Conservation (phyloP, 2,329 filamentous ascomycete genomes). For the Botrytis pseudocinerea region DNA sequence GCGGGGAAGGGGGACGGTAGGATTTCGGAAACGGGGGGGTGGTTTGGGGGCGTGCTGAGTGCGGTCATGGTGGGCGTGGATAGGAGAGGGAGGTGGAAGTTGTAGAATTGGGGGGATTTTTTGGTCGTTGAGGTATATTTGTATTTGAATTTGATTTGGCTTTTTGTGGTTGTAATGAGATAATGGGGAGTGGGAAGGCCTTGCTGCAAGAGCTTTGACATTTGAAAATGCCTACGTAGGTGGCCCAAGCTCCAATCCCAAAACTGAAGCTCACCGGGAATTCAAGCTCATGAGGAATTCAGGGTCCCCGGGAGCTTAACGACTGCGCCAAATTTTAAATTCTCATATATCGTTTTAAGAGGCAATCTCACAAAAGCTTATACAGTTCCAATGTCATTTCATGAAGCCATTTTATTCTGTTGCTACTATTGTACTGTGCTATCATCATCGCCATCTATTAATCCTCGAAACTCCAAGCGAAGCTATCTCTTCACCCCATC, state of each 20-base stretch:
- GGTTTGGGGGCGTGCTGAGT: background rate
- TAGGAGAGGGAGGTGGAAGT: background rate
- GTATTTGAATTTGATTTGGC: too few species aligned
- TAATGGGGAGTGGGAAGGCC: too few species aligned
- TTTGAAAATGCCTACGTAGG: background rate
- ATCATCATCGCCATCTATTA: background rate
- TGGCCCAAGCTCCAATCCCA: background rate
- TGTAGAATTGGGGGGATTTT: background rate
- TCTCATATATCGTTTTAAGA: background rate
- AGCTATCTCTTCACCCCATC: background rate
- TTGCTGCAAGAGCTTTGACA: conserved; percentile 14
- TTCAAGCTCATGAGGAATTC: too few species aligned
- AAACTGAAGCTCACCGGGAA: too few species aligned
- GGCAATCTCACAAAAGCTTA: too few species aligned
- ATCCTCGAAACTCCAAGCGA: background rate
- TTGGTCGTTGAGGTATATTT: background rate
- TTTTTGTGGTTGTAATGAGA: background rate
- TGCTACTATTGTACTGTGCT: too few species aligned
- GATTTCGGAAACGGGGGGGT: conserved; percentile 13
- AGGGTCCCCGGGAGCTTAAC: background rate
- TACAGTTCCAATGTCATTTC: too few species aligned
- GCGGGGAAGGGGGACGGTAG: conserved; percentile 37
- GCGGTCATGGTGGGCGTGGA: background rate
- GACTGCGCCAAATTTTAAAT: background rate
- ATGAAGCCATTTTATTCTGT: background rate